Percentiles rank a stretch among this genome's conserved stretches.
phyloP scores from a whole-genome alignment of 2,329 filamentous ascomycete species.

The Aurifilum marmelostoma region DNA sequence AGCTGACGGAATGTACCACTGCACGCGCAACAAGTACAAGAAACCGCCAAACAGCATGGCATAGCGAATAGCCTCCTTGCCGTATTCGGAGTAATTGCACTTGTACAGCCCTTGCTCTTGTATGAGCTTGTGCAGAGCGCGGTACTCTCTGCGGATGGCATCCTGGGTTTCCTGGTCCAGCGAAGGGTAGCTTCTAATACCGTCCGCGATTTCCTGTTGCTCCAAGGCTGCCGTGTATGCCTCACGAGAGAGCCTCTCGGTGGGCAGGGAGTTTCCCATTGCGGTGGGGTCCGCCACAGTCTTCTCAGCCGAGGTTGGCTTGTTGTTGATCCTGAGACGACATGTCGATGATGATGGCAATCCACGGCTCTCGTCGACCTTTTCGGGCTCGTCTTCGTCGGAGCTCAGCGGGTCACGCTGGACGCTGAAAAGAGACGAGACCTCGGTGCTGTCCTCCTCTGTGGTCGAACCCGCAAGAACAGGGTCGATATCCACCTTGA shows the following conservation, averaged over 20 bases:
- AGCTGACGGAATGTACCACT: conserved; percentile 62
- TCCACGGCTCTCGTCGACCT: neutral
- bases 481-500: conserved; percentile 6
- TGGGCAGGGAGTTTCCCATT: neutral
- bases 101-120: conserved; percentile 60
- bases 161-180: conserved; percentile 58
- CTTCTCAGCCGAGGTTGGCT: neutral
- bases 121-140: conserved; percentile 57
- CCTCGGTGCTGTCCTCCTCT: conserved; percentile 19
- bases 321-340: conserved; percentile 11
- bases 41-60: conserved; percentile 53
- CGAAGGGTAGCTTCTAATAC: conserved; percentile 51
- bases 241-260: conserved; percentile 26
- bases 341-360: conserved; percentile 3
- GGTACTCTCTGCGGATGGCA: conserved; percentile 59
- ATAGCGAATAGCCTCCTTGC: conserved; percentile 61
- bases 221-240: conserved; percentile 28
- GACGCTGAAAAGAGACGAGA: conserved; percentile 19
- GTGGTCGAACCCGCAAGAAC: conserved; percentile 9
- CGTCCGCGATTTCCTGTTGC: conserved; percentile 29
- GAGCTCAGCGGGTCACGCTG: conserved; percentile 23
- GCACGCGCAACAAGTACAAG: conserved; percentile 46
- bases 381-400: conserved; percentile 16
- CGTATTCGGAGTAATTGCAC: conserved; percentile 62
- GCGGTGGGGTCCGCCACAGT: conserved; percentile 6